These are phyloP conservation scores for Coniosporium apollinis DNA, from an alignment of 495 filamentous ascomycete species.

Conservation along the genomic window DNA sequence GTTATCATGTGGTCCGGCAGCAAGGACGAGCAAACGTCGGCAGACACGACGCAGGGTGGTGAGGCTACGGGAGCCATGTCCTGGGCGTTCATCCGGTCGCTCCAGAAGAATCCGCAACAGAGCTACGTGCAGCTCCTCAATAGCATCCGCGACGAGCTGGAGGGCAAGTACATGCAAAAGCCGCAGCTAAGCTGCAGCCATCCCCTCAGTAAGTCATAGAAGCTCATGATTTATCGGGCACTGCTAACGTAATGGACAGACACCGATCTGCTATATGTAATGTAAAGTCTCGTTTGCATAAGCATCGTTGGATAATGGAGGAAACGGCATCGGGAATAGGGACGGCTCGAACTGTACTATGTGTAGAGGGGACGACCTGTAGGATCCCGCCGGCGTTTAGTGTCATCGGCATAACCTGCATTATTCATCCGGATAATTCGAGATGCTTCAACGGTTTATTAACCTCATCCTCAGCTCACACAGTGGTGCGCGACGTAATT, in stretches of 20 bases:
- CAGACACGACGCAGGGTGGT: slow-evolving; percentile 46
- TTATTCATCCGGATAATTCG: too few species aligned
- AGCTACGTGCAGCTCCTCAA: slow-evolving; percentile 93
- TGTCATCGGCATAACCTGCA: too few species aligned
- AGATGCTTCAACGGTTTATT: too few species aligned
- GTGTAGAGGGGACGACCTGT: too few species aligned
- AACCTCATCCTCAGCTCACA: too few species aligned
- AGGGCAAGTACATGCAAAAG: slow-evolving; percentile 83
- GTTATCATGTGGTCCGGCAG: slow-evolving; percentile 96
- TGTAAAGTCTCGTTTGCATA: slow-evolving; percentile 15
- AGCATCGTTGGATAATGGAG: neutral
- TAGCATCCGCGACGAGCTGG: slow-evolving; percentile 83
- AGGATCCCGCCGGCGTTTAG: too few species aligned
- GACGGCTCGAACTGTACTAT: too few species aligned
- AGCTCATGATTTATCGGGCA: slow-evolving; percentile 6
- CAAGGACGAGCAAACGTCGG: slow-evolving; percentile 93
- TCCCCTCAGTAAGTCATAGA: slow-evolving; percentile 57
- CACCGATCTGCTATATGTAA: slow-evolving; percentile 20
- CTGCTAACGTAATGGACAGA: slow-evolving; percentile 8
- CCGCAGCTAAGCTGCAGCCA: slow-evolving; percentile 95
- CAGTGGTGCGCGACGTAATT: too few species aligned
- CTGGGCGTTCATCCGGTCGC: slow-evolving; percentile 83
- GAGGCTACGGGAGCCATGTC: slow-evolving; percentile 97
- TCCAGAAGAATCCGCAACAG: slow-evolving; percentile 96
- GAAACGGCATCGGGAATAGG: too few species aligned